phyloP scores from a whole-genome alignment of 306 rosid species.

The Bauhinia variegata region DNA sequence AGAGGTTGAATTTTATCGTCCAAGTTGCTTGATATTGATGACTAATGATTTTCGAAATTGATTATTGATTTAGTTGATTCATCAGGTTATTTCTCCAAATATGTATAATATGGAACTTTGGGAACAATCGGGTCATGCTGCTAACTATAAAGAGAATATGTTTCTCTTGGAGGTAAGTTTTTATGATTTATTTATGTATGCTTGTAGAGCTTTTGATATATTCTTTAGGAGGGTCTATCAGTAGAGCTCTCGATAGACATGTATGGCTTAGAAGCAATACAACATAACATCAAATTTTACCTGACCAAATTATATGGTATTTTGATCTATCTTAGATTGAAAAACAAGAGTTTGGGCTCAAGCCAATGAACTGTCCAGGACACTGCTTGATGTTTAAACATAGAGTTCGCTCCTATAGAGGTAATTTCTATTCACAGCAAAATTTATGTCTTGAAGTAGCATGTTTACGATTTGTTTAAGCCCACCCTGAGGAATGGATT shows the following conservation, averaged over 20 bases:
- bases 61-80: constrained; percentile 38
- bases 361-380: constrained; percentile 99
- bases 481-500: constrained; percentile 5
- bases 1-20: constrained; percentile 61
- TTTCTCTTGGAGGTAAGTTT: constrained; percentile 84
- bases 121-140: constrained; percentile 97
- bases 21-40: constrained; percentile 30
- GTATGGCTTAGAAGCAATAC: too few relatives aligned
- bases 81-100: constrained; percentile 90
- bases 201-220: not conserved
- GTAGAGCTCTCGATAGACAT: constrained; percentile 5
- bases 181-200: too few relatives aligned
- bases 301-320: constrained; percentile 11
- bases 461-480: not conserved
- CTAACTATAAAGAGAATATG: constrained; percentile 90
- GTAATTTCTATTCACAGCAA: constrained; percentile 38
- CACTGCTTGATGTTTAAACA: constrained; percentile 96
- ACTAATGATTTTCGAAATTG: constrained; percentile 1
- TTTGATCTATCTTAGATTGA: constrained; percentile 67
- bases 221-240: not conserved
- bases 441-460: constrained; percentile 24
- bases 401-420: constrained; percentile 93
- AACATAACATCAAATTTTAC: not conserved
- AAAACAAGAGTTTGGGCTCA: constrained; percentile 95
- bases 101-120: constrained; percentile 93